Base-by-base conservation (phyloP, 1,139 yeast genomes). In the Pichia norvegensis region DNA sequence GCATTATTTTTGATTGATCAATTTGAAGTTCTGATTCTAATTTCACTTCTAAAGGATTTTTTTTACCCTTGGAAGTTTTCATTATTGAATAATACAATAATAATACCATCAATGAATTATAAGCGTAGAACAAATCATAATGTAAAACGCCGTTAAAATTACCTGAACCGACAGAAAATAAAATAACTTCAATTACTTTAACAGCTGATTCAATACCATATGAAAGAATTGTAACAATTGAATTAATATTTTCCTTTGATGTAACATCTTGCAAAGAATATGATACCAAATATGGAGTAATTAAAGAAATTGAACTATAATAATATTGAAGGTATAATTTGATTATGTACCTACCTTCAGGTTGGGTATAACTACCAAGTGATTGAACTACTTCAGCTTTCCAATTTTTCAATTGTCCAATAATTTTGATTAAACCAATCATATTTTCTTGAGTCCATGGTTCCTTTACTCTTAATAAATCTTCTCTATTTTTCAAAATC, bases 71-170 rank as follows among this genome's bases (percentile, higher is more conserved):
- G 4, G 17, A 36, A 19, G 38, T 38, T 11, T 58, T 50, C 35
- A 58, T 56, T 37, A 62, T 54, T 21, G 66, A 50, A 45, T 58
- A 60, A 33, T 64, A 59, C 39, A 64, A 52, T 41, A 65, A 56
- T 41, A 67, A 45, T 1, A 61, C 57, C 56, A 67, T 52, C 3
- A 60, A 55, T 4, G 68, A 58, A 40, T 59, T 58, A 46, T 67
- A 67, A 2, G 63, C 67, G 50, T 59, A 59, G 53, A 63, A 63
- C 41, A 66, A 54, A 47, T 67, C 71, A 21, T 56, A 54, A 33
- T 62, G 60, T 11, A 64, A 38, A 4, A 65, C 57, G 4, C 70
- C 69, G 45, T 61, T 61, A 39, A 63, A 57, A 43, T 61, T 53
- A 1, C 55, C 54, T 4, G 49, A 41, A 13, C 47, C 44, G 5